Conservation (phyloP, 2,329 filamentous ascomycete genomes). For the Fusarium musae region DNA sequence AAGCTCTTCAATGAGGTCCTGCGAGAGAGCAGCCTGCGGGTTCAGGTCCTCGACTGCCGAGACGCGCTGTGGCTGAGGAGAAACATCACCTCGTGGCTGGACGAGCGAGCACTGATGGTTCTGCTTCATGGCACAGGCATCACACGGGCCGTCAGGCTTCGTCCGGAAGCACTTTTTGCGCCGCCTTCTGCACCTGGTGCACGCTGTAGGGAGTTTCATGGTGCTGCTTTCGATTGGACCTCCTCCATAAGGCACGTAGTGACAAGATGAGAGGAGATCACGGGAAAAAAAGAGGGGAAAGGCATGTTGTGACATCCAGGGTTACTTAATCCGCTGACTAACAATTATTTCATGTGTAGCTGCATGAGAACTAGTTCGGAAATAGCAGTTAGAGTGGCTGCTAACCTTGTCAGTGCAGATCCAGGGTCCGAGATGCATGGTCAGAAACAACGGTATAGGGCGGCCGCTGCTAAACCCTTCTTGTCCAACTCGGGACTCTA, state of each 20-base stretch:
- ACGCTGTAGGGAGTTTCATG: slow-evolving; percentile 3
- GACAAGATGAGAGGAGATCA: too few species aligned
- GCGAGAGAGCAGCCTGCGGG: slow-evolving; percentile 1
- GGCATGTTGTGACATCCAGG: background rate
- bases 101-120: slow-evolving; percentile 6
- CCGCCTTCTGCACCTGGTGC: slow-evolving; percentile 7
- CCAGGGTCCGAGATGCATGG: background rate
- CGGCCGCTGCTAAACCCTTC: background rate
- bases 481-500: background rate
- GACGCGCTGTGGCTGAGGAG: background rate
- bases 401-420: background rate
- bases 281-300: background rate
- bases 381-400: background rate
- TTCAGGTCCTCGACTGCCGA: background rate
- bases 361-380: background rate
- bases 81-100: background rate
- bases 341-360: background rate
- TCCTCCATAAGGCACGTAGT: too few species aligned
- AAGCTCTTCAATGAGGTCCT: slow-evolving; percentile 10
- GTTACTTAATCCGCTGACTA: background rate
- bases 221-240: background rate
- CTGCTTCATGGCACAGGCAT: background rate
- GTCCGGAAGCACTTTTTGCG: slow-evolving; percentile 11
- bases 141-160: background rate
- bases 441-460: background rate